phyloP scores from a whole-genome alignment of 495 filamentous ascomycete species.

The Acidiella bohemica region DNA sequence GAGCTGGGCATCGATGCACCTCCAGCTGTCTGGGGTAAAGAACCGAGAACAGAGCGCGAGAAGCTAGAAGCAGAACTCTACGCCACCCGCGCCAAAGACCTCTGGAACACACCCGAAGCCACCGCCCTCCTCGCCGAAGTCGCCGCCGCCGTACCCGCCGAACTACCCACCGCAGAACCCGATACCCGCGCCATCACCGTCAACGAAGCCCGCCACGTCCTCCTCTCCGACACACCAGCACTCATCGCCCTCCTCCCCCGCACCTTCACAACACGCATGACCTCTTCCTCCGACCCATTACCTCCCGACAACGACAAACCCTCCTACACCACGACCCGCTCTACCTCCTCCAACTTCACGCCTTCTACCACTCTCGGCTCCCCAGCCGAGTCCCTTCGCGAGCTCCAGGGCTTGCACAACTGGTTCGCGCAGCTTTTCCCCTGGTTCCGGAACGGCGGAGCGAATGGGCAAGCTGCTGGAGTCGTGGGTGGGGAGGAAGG shows the following conservation, averaged over 20 bases:
- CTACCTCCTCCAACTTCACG: neutral
- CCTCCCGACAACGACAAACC: conserved; percentile 38
- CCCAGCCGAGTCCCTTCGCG: conserved; percentile 13
- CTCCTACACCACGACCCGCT: conserved; percentile 26
- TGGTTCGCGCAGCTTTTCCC: conserved; percentile 11
- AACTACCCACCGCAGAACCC: conserved; percentile 21
- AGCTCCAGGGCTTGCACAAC: conserved; percentile 19
- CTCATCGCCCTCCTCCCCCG: conserved; percentile 49
- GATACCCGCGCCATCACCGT: conserved; percentile 39
- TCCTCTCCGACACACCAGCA: conserved; percentile 56
- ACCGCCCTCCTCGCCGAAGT: conserved; percentile 58
- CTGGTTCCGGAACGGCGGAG: neutral
- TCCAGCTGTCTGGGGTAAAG: conserved; percentile 64
- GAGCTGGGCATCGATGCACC: conserved; percentile 64
- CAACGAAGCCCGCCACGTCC: conserved; percentile 62
- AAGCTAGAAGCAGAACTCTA: conserved; percentile 68
- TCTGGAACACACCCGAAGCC: conserved; percentile 77
- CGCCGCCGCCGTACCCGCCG: conserved; percentile 40
- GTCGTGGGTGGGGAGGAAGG: no score
- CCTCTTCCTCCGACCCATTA: conserved; percentile 56
- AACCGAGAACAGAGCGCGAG: conserved; percentile 53
- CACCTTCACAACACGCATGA: conserved; percentile 37
- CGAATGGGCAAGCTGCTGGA: neutral
- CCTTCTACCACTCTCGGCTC: neutral
- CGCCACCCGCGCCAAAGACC: conserved; percentile 61